phyloP scores from a whole-genome alignment of 768 basidiomycete genomes.

The Agaricus sinodeliciosus region DNA sequence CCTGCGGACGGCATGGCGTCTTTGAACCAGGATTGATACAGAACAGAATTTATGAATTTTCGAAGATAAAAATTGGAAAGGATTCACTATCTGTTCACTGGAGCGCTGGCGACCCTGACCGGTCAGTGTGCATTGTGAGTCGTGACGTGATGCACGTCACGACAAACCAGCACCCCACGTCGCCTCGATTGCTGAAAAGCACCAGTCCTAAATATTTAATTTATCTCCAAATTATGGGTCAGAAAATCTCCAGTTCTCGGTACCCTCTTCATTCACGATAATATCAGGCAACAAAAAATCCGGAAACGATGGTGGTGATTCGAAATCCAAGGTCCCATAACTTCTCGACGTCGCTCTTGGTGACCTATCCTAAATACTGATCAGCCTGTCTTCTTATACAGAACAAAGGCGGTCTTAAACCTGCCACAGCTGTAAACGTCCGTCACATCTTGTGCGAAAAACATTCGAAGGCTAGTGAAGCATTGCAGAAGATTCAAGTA shows the following conservation, averaged over 20 bases:
- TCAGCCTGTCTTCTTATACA: constrained; percentile 12
- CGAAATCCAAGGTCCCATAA: constrained; percentile 30
- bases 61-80: no score
- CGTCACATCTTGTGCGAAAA: constrained; percentile 88
- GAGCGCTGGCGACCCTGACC: no score
- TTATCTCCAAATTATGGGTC: background rate
- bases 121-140: no score
- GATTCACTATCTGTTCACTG: no score
- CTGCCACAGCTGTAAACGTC: constrained; percentile 79
- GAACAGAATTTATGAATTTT: no score
- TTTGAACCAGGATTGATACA: no score
- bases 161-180: no score
- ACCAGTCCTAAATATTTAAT: no score
- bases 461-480: constrained; percentile 73
- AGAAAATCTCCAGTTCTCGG: constrained; percentile 20
- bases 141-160: no score
- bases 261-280: constrained; percentile 23
- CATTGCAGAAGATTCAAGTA: constrained; percentile 75
- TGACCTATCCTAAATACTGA: background rate
- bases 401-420: constrained; percentile 60
- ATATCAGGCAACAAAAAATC: constrained; percentile 31
- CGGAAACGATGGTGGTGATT: constrained; percentile 21
- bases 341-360: background rate
- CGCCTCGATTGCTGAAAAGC: no score
- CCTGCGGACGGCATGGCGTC: no score